These are phyloP conservation scores for Globisporangium uncinulatum DNA, from an alignment of 352 stramenopile genomes.

Conservation along the genomic window DNA sequence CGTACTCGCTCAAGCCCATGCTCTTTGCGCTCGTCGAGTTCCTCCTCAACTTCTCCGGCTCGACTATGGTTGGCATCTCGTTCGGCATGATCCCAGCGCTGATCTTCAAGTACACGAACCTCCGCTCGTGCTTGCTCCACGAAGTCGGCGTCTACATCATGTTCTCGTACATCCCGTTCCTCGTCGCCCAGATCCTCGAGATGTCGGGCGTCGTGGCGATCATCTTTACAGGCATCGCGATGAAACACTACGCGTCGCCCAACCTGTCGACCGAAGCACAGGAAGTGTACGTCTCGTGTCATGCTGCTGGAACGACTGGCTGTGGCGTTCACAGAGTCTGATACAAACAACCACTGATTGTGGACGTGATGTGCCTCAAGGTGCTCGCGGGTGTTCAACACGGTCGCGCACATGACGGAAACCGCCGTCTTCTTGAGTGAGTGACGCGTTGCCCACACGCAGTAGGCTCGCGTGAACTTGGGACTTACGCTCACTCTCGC, in stretches of 20 bases:
- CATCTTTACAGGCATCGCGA: slow-evolving; percentile 90
- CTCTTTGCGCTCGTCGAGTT: slow-evolving; percentile 87
- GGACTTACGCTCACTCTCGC: background rate
- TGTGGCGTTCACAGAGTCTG: background rate
- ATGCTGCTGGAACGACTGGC: background rate
- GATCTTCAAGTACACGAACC: slow-evolving; percentile 90
- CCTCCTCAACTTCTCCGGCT: slow-evolving; percentile 83
- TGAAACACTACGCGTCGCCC: slow-evolving; percentile 86
- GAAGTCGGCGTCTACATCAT: slow-evolving; percentile 88
- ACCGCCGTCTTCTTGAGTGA: slow-evolving; percentile 91
- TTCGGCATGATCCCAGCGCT: slow-evolving; percentile 80
- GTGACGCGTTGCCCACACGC: slow-evolving; percentile 7
- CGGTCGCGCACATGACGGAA: slow-evolving; percentile 89
- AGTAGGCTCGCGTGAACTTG: background rate
- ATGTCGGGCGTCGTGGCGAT: slow-evolving; percentile 92
- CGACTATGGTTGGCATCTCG: slow-evolving; percentile 82
- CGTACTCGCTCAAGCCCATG: slow-evolving; percentile 74
- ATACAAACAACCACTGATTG: background rate
- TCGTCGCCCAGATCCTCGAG: slow-evolving; percentile 62
- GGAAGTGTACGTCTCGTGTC: slow-evolving; percentile 52
- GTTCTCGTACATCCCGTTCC: slow-evolving; percentile 83
- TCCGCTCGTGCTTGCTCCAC: slow-evolving; percentile 80
- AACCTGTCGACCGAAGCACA: slow-evolving; percentile 82
- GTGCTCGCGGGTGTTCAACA: slow-evolving; percentile 87
- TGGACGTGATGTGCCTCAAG: slow-evolving; percentile 16